Conservation (phyloP, 345 rosid species). For the Ceriops decandra region DNA sequence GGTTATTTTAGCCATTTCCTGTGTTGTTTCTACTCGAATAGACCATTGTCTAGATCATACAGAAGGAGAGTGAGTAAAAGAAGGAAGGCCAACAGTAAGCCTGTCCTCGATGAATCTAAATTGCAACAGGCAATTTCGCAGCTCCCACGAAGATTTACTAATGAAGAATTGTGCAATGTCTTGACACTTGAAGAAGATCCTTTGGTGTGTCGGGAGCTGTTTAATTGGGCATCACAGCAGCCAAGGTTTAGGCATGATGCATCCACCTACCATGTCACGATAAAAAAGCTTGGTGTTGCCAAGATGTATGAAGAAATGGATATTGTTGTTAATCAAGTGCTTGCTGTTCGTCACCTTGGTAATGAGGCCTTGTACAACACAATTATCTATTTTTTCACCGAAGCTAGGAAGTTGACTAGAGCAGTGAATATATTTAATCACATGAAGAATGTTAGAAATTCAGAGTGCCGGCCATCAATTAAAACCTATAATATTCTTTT, state of each 20-base stretch:
- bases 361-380: constrained; percentile 73
- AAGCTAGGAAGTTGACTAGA: constrained; percentile 73
- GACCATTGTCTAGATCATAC: constrained; percentile 47
- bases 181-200: constrained; percentile 63
- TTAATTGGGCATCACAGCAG: constrained; percentile 79
- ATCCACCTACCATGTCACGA: constrained; percentile 56
- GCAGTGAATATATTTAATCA: constrained; percentile 84
- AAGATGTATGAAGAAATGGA: constrained; percentile 89
- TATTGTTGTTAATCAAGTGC: constrained; percentile 69
- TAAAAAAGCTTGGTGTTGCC: constrained; percentile 78
- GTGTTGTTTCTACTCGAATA: constrained; percentile 44
- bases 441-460: constrained; percentile 51
- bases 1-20: constrained; percentile 10
- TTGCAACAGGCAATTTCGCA: constrained; percentile 47
- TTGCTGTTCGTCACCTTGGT: constrained; percentile 53
- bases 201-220: constrained; percentile 65
- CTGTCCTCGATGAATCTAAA: constrained; percentile 49
- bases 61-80: constrained; percentile 62
- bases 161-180: constrained; percentile 58
- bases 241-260: constrained; percentile 66
- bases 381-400: constrained; percentile 62
- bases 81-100: constrained; percentile 40
- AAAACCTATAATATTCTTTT: constrained; percentile 72
- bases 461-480: constrained; percentile 68
- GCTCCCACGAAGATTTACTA: constrained; percentile 66